These are phyloP conservation scores for Phialocephala sp. DNA, from an alignment of 2,329 filamentous ascomycete species.

Conservation along the genomic window DNA sequence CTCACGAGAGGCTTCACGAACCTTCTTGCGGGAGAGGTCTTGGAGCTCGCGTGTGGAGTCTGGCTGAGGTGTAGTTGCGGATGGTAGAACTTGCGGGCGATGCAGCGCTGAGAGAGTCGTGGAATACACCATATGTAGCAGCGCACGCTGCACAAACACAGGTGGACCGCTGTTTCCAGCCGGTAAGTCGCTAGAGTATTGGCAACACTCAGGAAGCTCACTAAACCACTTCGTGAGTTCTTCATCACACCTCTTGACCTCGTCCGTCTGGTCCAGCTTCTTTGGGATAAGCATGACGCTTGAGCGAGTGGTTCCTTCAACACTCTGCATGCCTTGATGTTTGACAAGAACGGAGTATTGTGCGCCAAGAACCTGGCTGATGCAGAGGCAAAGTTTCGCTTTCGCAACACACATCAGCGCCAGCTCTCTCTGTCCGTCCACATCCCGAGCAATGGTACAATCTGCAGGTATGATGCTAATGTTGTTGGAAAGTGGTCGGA, in stretches of 20 bases:
- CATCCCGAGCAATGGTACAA: conserved; percentile 74
- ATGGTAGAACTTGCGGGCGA: conserved; percentile 86
- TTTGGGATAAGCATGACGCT: conserved; percentile 92
- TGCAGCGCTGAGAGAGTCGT: conserved; percentile 91
- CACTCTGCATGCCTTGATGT: conserved; percentile 78
- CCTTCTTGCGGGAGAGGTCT: conserved; percentile 80
- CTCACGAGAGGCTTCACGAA: conserved; percentile 81
- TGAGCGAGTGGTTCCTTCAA: conserved; percentile 70
- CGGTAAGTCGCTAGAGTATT: conserved; percentile 66
- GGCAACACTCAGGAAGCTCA: conserved; percentile 72
- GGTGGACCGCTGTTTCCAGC: conserved; percentile 63
- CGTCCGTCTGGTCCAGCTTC: conserved; percentile 79
- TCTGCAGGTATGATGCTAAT: conserved; percentile 71
- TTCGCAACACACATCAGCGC: conserved; percentile 92
- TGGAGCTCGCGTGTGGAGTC: conserved; percentile 71
- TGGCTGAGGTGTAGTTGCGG: conserved; percentile 59
- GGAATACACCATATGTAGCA: conserved; percentile 92
- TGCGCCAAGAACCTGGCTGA: conserved; percentile 86
- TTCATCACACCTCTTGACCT: conserved; percentile 78
- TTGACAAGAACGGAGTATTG: conserved; percentile 92
- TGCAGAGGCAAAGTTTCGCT: conserved; percentile 85
- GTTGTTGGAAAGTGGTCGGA: conserved; percentile 68
- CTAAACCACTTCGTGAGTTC: conserved; percentile 80
- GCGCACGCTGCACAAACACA: conserved; percentile 73
- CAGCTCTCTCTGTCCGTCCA: conserved; percentile 75